Percentiles rank a stretch among this genome's conserved stretches.
phyloP scores from a whole-genome alignment of 129 eudicot genomes.

The Solidago caesia region DNA sequence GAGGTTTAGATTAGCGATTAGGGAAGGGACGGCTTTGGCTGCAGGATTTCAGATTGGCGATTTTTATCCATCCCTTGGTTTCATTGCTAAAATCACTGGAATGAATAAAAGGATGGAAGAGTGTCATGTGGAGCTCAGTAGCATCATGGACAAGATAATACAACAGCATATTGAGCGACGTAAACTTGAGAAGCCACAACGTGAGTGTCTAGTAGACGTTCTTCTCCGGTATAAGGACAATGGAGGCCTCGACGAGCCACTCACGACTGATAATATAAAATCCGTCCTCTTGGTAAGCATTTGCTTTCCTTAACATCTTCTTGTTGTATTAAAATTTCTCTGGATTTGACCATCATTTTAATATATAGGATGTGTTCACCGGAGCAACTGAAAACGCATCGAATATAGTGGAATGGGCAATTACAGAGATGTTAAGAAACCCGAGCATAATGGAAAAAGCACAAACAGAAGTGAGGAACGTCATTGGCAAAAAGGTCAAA shows the following conservation, averaged over 20 bases:
- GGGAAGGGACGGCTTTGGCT: conserved; percentile 20
- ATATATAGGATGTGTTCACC: conserved; percentile 19
- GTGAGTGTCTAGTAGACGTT: conserved; percentile 27
- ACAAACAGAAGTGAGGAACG: conserved; percentile 33
- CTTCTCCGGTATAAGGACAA: conserved; percentile 20
- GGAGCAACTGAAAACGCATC: conserved; percentile 29
- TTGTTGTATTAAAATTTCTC: no score
- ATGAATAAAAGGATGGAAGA: conserved; percentile 26
- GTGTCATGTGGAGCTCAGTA: conserved; percentile 25
- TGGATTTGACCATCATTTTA: neutral
- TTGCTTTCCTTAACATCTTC: no score
- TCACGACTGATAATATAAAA: conserved; percentile 28
- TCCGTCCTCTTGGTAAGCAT: conserved; percentile 24
- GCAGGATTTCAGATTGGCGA: conserved; percentile 32
- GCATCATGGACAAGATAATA: conserved; percentile 27
- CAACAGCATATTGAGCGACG: conserved; percentile 21
- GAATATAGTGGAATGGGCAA: conserved; percentile 35
- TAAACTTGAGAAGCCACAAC: conserved; percentile 19
- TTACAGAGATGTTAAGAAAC: conserved; percentile 34
- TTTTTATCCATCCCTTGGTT: conserved; percentile 32
- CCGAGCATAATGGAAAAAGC: conserved; percentile 32
- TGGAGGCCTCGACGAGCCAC: conserved; percentile 14
- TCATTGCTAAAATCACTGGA: conserved; percentile 24
- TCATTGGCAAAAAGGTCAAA: conserved; percentile 18
- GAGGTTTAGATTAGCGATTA: conserved; percentile 18